A percentile compares a stretch with the other conserved stretches of the same genome.
These are phyloP conservation scores for Hortaea sp. DNA, from an alignment of 2,329 filamentous ascomycete genomes.

Conservation along the genomic window DNA sequence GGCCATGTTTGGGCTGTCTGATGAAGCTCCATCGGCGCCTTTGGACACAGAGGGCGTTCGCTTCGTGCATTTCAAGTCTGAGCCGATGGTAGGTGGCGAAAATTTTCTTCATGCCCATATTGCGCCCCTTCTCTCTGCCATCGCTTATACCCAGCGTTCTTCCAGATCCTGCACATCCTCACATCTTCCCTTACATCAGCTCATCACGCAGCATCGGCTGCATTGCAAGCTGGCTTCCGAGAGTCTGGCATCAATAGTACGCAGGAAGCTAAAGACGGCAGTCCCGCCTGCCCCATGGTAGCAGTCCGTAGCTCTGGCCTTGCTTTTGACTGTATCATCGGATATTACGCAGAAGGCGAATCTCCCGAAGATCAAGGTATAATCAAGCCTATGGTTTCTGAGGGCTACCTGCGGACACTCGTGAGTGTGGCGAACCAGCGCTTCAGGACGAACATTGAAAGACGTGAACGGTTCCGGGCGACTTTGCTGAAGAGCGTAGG, in stretches of 20 bases:
- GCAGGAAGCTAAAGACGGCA: not conserved
- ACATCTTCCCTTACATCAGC: conserved; percentile 66
- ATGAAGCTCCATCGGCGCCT: conserved; percentile 1
- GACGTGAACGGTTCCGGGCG: conserved; percentile 54
- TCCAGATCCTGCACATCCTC: conserved; percentile 78
- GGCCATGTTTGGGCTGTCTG: not conserved
- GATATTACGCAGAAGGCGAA: conserved; percentile 27
- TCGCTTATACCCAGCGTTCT: not conserved
- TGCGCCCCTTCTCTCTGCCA: not conserved
- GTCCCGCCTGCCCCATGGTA: conserved; percentile 49
- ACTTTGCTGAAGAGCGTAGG: conserved; percentile 30
- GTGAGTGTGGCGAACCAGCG: conserved; percentile 63
- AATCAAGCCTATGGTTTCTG: conserved; percentile 49
- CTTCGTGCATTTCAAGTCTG: conserved; percentile 78
- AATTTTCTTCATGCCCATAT: not conserved
- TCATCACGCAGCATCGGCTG: conserved; percentile 64
- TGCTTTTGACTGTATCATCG: conserved; percentile 71
- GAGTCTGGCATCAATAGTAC: conserved; percentile 62
- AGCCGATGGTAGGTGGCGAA: conserved; percentile 68
- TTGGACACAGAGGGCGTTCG: conserved; percentile 12
- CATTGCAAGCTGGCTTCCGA: conserved; percentile 72
- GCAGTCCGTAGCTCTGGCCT: conserved; percentile 78
- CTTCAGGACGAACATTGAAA: conserved; percentile 58
- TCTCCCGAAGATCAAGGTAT: conserved; percentile 7
- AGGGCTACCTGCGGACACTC: conserved; percentile 57